Base-by-base conservation (phyloP, 179 eudicot genomes). In the Silene coronaria region DNA sequence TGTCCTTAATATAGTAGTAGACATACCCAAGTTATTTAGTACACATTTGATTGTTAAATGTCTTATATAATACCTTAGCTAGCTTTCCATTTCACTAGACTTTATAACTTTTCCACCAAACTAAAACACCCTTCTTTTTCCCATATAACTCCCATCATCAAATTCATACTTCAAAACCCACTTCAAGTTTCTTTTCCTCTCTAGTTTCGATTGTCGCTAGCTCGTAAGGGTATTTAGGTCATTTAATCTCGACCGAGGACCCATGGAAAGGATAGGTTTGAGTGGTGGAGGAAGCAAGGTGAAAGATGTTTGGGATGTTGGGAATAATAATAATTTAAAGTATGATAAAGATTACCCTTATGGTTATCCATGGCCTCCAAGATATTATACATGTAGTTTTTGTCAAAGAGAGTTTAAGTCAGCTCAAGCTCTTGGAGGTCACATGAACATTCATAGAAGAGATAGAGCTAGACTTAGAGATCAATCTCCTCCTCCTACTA, bases 401-500 rank as follows among this genome's bases (percentile, higher is more conserved):
- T 89, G 94, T 82, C 81, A 79, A 73, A 89, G 85, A 73, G 90
- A 87, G 67, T 88, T 86, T 84, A 87, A 86, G 70, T 88, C 91
- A 60, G 90, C 92, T 30, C 91, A 86, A 83, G 90, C 93, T 27
- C 86, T 91, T 67, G 93, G 93, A 3, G 96, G 93, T 71, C 91
- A 91, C 55, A 91, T 91, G 94, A 89, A 91, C 73, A 81, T 89
- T 75, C 94, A 89, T 71, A 84, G 92, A 75, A 87, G 91, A 85
- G 94, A 88, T 58, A 82, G 90, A 66, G 91, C 90, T 38, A 79
- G 79, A 77, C 70, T 88, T 67, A 87, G 84, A 42, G 61, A 81
- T 80, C 62, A 58, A 34, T 58, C 74, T 24, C 67, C 72, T 16
- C 62, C 73, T 34, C 14, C 38, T 11, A 11, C 9, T 75, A 13